Base-by-base conservation (phyloP, 169 alveolate genomes). In the Cryptosporidium sp. region DNA sequence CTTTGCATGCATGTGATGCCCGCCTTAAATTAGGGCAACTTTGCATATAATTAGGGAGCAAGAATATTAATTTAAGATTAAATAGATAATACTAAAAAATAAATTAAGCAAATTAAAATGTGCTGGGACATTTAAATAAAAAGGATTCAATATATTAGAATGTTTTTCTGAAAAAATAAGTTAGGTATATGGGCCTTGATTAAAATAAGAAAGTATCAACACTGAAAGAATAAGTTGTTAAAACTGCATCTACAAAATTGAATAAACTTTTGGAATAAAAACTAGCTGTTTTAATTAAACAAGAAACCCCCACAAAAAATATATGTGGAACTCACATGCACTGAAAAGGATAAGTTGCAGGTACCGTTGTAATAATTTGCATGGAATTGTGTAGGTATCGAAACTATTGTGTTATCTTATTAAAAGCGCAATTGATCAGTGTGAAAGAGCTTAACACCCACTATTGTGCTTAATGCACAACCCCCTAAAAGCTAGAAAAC, bases 1-100 rank as follows among this genome's bases (percentile, higher is more conserved):
- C 3, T 3, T 23, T 56, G 39, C 86, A 73, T 73, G 86, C 67
- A 71, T 35, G 18, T 33, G 18, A 1, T 44, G 53, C 85, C 85
- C 42, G 51, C 85, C 45, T n/a, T 10, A 16, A 23, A 10, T 35
- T 52, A 3, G 4, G 51, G 72, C 72, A 65, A 29, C 26, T 37
- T 31, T 71, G 85, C 85, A 71, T 71, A 71, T 29, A 6, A 33
- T 14, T 48, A 12, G 1, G 4, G 1, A 56, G 21, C 2, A 16
- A 23, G 12, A 53, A 56, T 1, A 21, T 26, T 56, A 10, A 8
- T 21, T 26, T 9, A 56, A n/a, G 8, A 56, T 14, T 14, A 48
- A 14, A 48, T 6, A 0, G 21, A 12, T 2, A 14, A 48, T 48
- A 14, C 12, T 48, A 14, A 48, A 48, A 48, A 14, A 48, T 12